These are phyloP conservation scores for Smallanthus sonchifolius DNA, from an alignment of 129 eudicot species.

Conservation along the genomic window DNA sequence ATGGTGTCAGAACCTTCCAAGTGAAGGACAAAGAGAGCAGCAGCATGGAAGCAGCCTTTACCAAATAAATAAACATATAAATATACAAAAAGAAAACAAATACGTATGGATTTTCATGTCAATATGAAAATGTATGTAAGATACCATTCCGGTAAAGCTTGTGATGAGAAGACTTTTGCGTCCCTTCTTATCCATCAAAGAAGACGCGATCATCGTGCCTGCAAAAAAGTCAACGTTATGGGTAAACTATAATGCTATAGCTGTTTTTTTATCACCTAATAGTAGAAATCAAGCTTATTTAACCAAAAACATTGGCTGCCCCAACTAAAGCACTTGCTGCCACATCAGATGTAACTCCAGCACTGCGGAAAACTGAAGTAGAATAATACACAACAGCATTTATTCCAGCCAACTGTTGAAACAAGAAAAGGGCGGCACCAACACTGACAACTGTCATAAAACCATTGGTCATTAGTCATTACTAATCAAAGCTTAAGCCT, in stretches of 20 bases:
- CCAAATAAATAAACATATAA: conserved; percentile 1
- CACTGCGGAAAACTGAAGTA: conserved; percentile 85
- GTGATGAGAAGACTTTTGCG: conserved; percentile 85
- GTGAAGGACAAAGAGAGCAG: conserved; percentile 76
- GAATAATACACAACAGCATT: conserved; percentile 95
- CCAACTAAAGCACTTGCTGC: conserved; percentile 99
- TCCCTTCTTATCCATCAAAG: conserved; percentile 90
- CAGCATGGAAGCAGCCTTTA: conserved; percentile 96
- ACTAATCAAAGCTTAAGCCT: not conserved
- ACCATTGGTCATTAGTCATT: not conserved
- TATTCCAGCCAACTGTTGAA: conserved; percentile 97
- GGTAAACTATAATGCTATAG: not conserved
- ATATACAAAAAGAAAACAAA: not conserved
- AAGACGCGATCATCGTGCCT: conserved; percentile 86
- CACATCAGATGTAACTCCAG: conserved; percentile 89
- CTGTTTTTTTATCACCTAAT: not conserved
- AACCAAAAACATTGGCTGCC: conserved; percentile 91
- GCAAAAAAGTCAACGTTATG: conserved; percentile 16
- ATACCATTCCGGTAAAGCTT: conserved; percentile 93
- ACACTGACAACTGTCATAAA: conserved; percentile 78
- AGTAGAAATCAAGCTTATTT: conserved; percentile 23
- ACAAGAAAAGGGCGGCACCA: conserved; percentile 86
- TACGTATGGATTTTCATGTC: not conserved
- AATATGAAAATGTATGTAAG: not conserved
- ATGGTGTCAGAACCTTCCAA: conserved; percentile 76